phyloP scores from a whole-genome alignment of 129 eudicot species.

The Deinandra increscens region DNA sequence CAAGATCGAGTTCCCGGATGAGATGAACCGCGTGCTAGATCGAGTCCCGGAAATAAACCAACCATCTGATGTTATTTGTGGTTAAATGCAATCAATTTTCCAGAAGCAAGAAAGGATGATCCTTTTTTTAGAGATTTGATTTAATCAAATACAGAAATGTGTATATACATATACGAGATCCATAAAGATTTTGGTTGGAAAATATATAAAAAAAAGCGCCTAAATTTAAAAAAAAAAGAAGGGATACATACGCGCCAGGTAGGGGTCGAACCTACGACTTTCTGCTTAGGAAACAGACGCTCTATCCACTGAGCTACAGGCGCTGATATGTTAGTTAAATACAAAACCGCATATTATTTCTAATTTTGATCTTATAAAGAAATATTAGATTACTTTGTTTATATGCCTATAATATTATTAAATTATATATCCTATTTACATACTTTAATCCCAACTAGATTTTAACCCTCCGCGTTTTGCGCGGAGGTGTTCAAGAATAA shows the following conservation, averaged over 20 bases:
- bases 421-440: too few species aligned
- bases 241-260: slow-evolving; percentile 90
- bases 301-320: slow-evolving; percentile 99
- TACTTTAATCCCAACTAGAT: too few species aligned
- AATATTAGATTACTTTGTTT: too few species aligned
- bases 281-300: slow-evolving; percentile 99
- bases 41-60: slow-evolving; percentile 56
- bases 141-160: slow-evolving; percentile 12
- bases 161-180: neutral
- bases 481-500: too few species aligned
- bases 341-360: too few species aligned
- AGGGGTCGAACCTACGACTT: slow-evolving; percentile 99
- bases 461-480: too few species aligned
- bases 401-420: too few species aligned
- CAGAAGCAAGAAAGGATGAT: neutral
- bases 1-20: slow-evolving; percentile 65
- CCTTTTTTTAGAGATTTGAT: neutral
- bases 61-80: slow-evolving; percentile 39
- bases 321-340: too few species aligned
- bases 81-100: slow-evolving; percentile 26
- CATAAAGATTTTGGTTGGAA: neutral
- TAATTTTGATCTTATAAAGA: too few species aligned
- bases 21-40: slow-evolving; percentile 63
- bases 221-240: too few species aligned
- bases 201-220: too few species aligned